Conservation (phyloP, 768 basidiomycete species). For the Suillus fuscotomentosus region DNA sequence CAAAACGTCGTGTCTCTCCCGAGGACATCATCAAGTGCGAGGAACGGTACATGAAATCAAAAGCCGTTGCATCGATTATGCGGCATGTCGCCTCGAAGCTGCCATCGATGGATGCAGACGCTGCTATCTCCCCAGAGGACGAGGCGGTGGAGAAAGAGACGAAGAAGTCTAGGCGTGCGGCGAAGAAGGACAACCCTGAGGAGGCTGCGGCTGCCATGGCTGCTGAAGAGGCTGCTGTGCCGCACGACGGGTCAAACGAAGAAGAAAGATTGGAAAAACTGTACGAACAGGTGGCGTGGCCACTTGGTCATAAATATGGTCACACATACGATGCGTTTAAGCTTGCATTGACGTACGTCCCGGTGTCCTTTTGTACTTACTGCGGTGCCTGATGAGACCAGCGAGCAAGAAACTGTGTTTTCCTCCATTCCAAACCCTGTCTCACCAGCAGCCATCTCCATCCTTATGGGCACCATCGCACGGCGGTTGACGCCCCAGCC, state of each 20-base stretch:
- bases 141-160: slow-evolving; percentile 46
- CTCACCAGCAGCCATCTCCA: slow-evolving; percentile 52
- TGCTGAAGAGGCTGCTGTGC: slow-evolving; percentile 31
- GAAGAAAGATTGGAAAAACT: slow-evolving; percentile 81
- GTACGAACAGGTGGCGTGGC: slow-evolving; percentile 93
- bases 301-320: slow-evolving; percentile 86
- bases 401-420: slow-evolving; percentile 82
- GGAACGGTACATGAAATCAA: slow-evolving; percentile 97
- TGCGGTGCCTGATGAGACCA: slow-evolving; percentile 20
- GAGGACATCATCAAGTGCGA: slow-evolving; percentile 99
- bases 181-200: slow-evolving; percentile 42
- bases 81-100: slow-evolving; percentile 86
- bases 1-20: slow-evolving; percentile 95
- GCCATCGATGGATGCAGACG: slow-evolving; percentile 39
- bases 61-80: slow-evolving; percentile 91
- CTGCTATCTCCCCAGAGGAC: slow-evolving; percentile 19
- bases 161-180: slow-evolving; percentile 45
- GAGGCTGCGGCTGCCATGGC: slow-evolving; percentile 45
- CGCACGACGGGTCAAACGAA: slow-evolving; percentile 48
- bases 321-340: slow-evolving; percentile 99
- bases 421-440: slow-evolving; percentile 60
- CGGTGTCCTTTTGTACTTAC: background rate
- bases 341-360: slow-evolving; percentile 83
- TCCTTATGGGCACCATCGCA: slow-evolving; percentile 83
- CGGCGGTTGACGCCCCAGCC: slow-evolving; percentile 96